These are phyloP conservation scores for Pleurotus pulmonarius DNA, from an alignment of 768 basidiomycete species.

Conservation along the genomic window DNA sequence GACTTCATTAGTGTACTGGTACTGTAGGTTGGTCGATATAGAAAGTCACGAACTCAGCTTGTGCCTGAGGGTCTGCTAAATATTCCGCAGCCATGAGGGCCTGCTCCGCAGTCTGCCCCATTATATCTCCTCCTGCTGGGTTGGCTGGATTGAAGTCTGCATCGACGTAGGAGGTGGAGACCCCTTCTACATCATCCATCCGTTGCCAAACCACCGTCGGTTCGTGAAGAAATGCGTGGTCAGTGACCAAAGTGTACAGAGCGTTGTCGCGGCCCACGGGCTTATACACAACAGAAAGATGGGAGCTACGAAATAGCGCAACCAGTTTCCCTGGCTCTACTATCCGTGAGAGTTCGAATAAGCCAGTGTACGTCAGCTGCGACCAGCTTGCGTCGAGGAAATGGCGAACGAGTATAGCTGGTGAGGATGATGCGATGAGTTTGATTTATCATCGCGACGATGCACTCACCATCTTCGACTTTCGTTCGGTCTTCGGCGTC, in stretches of 20 bases:
- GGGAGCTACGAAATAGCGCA: slow-evolving; percentile 90
- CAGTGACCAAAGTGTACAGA: slow-evolving; percentile 83
- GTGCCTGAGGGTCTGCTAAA: slow-evolving; percentile 33
- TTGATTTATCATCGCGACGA: neutral
- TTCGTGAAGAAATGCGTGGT: slow-evolving; percentile 79
- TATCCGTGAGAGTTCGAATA: slow-evolving; percentile 72
- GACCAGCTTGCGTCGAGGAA: slow-evolving; percentile 73
- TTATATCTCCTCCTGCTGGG: slow-evolving; percentile 79
- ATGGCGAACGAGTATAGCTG: slow-evolving; percentile 63
- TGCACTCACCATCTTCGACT: slow-evolving; percentile 62
- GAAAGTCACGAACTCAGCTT: slow-evolving; percentile 55
- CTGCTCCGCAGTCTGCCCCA: slow-evolving; percentile 66
- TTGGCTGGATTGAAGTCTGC: slow-evolving; percentile 57
- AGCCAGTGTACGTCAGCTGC: slow-evolving; percentile 84
- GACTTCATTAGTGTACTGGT: neutral
- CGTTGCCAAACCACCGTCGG: slow-evolving; percentile 89
- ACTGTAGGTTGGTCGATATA: slow-evolving; percentile 1
- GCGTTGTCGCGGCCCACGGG: slow-evolving; percentile 22
- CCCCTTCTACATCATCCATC: slow-evolving; percentile 83
- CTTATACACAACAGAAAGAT: slow-evolving; percentile 85
- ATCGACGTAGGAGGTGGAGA: slow-evolving; percentile 75
- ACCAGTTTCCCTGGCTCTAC: slow-evolving; percentile 52
- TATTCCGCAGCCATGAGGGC: slow-evolving; percentile 48
- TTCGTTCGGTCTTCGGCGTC: slow-evolving; percentile 56
- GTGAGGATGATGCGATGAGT: neutral